Evolutionary conservation across 768 basidiomycete genomes (phyloP).

Genomic region (Serendipita vermifera): DNA sequence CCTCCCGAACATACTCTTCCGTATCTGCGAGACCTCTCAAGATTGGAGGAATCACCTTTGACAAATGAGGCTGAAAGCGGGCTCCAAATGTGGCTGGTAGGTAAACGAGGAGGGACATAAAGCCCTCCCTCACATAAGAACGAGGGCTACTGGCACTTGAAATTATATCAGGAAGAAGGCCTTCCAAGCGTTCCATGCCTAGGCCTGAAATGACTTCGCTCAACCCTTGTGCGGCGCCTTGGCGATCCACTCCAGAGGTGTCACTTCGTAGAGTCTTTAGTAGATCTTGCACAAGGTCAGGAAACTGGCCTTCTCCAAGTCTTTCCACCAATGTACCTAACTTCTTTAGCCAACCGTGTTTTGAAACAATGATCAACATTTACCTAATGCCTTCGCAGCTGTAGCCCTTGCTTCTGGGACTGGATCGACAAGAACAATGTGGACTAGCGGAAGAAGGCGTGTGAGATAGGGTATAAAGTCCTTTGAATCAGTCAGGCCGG

Average conservation of each 20-base stretch:
- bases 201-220: constrained; percentile 90
- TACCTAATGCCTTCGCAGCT: constrained; percentile 88
- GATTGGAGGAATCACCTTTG: constrained; percentile 88
- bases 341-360: too few species aligned
- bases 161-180: constrained; percentile 86
- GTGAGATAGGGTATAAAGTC: constrained; percentile 94
- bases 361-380: too few species aligned
- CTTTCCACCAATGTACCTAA: constrained; percentile 97
- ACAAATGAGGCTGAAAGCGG: constrained; percentile 90
- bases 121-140: constrained; percentile 89
- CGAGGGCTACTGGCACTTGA: constrained; percentile 80
- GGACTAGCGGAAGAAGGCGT: constrained; percentile 78
- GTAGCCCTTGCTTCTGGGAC: constrained; percentile 97
- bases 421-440: constrained; percentile 86
- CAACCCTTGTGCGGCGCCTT: constrained; percentile 95
- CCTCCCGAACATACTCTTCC: constrained; percentile 92
- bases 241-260: constrained; percentile 88
- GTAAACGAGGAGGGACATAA: constrained; percentile 95
- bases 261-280: constrained; percentile 82
- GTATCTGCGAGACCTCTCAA: constrained; percentile 80
- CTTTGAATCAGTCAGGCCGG: constrained; percentile 73
- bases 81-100: constrained; percentile 92
- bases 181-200: constrained; percentile 95
- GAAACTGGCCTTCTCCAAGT: constrained; percentile 88
- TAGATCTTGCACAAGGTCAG: constrained; percentile 83